These are phyloP conservation scores for Colletotrichum sojae DNA, from an alignment of 2,329 filamentous ascomycete genomes.

Conservation along the genomic window DNA sequence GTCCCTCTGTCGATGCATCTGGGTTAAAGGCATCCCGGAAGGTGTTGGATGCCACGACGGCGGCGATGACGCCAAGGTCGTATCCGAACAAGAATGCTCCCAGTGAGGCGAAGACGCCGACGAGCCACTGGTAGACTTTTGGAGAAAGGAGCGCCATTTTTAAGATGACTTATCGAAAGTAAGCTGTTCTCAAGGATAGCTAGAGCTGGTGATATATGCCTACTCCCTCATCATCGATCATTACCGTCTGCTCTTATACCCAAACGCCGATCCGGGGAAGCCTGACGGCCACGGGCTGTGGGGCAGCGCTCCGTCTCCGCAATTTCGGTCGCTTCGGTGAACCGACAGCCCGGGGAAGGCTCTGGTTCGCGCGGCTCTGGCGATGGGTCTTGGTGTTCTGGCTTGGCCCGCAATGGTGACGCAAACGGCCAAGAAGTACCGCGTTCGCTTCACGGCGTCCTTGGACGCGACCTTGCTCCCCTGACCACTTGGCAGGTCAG, in stretches of 20 bases:
- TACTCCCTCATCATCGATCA: neutral
- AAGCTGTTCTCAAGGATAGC: neutral
- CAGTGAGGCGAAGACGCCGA: conserved; percentile 79
- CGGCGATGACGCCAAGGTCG: conserved; percentile 80
- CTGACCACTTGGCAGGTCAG: conserved; percentile 29
- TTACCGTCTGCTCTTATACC: conserved; percentile 18
- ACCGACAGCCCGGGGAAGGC: conserved; percentile 6
- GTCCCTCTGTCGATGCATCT: conserved; percentile 57
- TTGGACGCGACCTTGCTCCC: conserved; percentile 1
- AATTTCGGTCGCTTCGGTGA: conserved; percentile 30
- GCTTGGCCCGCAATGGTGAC: conserved; percentile 27
- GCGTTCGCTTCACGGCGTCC: neutral
- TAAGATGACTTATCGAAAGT: neutral
- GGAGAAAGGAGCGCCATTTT: conserved; percentile 29
- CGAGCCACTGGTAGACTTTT: conserved; percentile 60
- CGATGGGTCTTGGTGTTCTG: conserved; percentile 8
- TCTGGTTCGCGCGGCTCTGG: conserved; percentile 32
- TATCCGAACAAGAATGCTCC: conserved; percentile 85
- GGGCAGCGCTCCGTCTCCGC: conserved; percentile 22
- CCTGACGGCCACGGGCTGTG: conserved; percentile 1
- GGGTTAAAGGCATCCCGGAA: conserved; percentile 60
- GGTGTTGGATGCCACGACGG: conserved; percentile 66
- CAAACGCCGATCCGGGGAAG: conserved; percentile 31
- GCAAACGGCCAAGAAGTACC: conserved; percentile 24
- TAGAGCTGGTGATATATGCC: neutral